A percentile compares a stretch with the other conserved stretches of the same genome.
Conservation (phyloP, 257 asterid genomes). For the Solanum phureja region DNA sequence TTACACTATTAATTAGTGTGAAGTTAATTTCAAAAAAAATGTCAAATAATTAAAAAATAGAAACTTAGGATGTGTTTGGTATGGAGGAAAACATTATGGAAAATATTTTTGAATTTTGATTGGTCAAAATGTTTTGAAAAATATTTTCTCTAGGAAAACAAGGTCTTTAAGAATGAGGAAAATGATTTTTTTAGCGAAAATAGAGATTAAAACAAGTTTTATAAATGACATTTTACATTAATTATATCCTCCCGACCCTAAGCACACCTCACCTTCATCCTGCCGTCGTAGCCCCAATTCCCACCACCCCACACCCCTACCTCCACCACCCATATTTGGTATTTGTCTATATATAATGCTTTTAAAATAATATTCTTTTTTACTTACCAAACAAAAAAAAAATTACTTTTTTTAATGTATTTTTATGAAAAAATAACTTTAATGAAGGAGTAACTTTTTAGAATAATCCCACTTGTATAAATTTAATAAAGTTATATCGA, state of each 20-base stretch:
- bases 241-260: rapidly evolving
- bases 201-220: neutral
- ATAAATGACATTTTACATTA: neutral
- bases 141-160: neutral
- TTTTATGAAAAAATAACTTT: neutral
- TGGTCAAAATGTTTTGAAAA: neutral
- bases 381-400: neutral
- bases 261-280: neutral
- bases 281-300: too few relatives aligned
- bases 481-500: neutral
- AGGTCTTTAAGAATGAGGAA: rapidly evolving
- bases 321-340: neutral
- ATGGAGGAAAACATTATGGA: neutral
- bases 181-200: rapidly evolving
- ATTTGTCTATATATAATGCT: neutral
- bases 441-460: neutral
- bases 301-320: neutral
- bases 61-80: neutral
- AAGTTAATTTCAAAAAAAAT: neutral
- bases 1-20: neutral
- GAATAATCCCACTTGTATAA: neutral
- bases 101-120: neutral
- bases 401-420: neutral
- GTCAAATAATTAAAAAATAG: neutral
- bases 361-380: neutral